Percentiles rank a stretch among this genome's conserved stretches.
Evolutionary conservation across 371 early-diverging fungal genomes (phyloP).

Genomic region (Actinomortierella ambigua): DNA sequence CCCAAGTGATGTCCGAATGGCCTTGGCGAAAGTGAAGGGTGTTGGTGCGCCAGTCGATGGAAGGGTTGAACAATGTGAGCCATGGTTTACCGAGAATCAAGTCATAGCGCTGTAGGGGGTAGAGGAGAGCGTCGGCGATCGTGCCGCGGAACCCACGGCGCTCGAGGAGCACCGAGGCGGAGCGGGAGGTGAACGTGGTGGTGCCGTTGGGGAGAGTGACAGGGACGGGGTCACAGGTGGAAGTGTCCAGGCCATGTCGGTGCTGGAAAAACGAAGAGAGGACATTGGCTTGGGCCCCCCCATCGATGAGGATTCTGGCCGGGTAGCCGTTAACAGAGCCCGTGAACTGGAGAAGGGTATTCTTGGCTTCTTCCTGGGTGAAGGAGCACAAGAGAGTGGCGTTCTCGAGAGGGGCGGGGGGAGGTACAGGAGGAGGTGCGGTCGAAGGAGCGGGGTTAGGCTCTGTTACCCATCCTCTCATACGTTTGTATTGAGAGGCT

Average conservation of each 20-base stretch:
- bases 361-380: not conserved
- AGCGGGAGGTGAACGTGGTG: not conserved
- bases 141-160: too few species aligned
- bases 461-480: too few species aligned
- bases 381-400: too few species aligned
- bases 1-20: too few species aligned
- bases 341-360: constrained; percentile 11
- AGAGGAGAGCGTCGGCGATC: constrained; percentile 6
- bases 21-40: not conserved
- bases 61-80: constrained; percentile 7
- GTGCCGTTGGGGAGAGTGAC: constrained; percentile 13
- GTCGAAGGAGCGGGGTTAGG: too few species aligned
- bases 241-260: not conserved
- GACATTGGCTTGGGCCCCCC: constrained; percentile 14
- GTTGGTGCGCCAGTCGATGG: constrained; percentile 12
- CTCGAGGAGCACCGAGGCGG: constrained; percentile 1
- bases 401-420: too few species aligned
- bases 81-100: constrained; percentile 26
- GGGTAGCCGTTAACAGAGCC: constrained; percentile 9
- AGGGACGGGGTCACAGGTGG: constrained; percentile 15
- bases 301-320: constrained; percentile 19
- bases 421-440: too few species aligned
- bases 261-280: constrained; percentile 6
- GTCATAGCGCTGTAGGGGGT: constrained; percentile 11
- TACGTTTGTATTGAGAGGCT: too few species aligned